Conservation (phyloP, 352 stramenopile species). For the Phytophthora megakarya region DNA sequence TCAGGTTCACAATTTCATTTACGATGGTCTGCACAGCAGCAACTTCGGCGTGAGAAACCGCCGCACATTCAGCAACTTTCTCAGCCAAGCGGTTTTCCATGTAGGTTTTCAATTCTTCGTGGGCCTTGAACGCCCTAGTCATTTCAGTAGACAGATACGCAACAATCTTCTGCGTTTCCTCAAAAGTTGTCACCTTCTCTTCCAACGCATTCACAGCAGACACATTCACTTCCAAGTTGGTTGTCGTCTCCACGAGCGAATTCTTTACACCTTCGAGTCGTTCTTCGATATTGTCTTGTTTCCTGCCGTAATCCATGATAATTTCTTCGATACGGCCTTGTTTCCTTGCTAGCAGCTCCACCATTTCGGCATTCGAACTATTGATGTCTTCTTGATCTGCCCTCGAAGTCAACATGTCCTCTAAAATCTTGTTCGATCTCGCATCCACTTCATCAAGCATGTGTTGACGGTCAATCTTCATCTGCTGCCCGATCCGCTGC, state of each 20-base stretch:
- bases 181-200: constrained; percentile 60
- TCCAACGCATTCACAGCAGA: constrained; percentile 46
- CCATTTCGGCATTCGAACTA: constrained; percentile 68
- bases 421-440: constrained; percentile 67
- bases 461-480: constrained; percentile 63
- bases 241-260: constrained; percentile 60
- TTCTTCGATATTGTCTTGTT: constrained; percentile 46
- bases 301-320: constrained; percentile 57
- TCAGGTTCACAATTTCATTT: constrained; percentile 58
- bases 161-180: constrained; percentile 60
- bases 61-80: constrained; percentile 62
- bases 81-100: constrained; percentile 56
- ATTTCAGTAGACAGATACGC: constrained; percentile 46
- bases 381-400: constrained; percentile 87
- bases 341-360: constrained; percentile 59
- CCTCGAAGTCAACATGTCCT: constrained; percentile 61
- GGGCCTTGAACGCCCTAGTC: constrained; percentile 39
- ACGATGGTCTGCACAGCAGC: constrained; percentile 53
- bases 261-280: constrained; percentile 45
- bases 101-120: constrained; percentile 53
- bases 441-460: constrained; percentile 67
- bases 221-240: constrained; percentile 51
- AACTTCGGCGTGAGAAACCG: constrained; percentile 54
- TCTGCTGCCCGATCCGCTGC: constrained; percentile 75
- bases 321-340: constrained; percentile 60